These are phyloP conservation scores for Carex arenaria DNA, from an alignment of 202 grass and related monocot genomes.

Conservation along the genomic window DNA sequence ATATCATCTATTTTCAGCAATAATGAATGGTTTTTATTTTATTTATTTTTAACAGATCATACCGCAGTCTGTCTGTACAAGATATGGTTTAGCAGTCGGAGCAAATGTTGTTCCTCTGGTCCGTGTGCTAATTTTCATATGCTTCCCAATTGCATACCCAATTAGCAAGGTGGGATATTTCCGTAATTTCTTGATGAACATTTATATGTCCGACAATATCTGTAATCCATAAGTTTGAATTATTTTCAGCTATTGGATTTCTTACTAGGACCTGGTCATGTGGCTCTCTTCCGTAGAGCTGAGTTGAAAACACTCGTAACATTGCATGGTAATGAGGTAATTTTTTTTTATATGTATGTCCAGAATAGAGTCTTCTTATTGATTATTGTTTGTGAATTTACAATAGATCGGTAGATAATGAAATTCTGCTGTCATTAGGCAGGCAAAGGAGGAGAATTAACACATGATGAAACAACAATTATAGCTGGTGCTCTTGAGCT, in stretches of 20 bases:
- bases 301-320: slow-evolving; percentile 93
- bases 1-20: background rate
- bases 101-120: slow-evolving; percentile 73
- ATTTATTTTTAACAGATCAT: slow-evolving; percentile 53
- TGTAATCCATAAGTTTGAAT: background rate
- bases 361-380: background rate
- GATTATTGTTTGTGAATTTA: slow-evolving; percentile 5
- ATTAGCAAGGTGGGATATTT: slow-evolving; percentile 67
- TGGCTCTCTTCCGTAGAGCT: slow-evolving; percentile 85
- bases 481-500: slow-evolving; percentile 96
- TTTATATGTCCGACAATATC: background rate
- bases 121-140: slow-evolving; percentile 77
- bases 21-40: background rate
- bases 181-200: background rate
- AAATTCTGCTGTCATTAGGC: slow-evolving; percentile 39
- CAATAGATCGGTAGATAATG: background rate
- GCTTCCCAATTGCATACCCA: slow-evolving; percentile 91
- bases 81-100: slow-evolving; percentile 82
- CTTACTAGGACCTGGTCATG: slow-evolving; percentile 65
- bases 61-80: slow-evolving; percentile 77
- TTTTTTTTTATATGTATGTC: background rate
- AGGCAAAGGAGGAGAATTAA: slow-evolving; percentile 95
- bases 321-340: slow-evolving; percentile 86
- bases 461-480: slow-evolving; percentile 96
- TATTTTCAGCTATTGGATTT: slow-evolving; percentile 72